These are phyloP conservation scores for Fagus sylvatica DNA, from an alignment of 306 rosid species.

Conservation along the genomic window DNA sequence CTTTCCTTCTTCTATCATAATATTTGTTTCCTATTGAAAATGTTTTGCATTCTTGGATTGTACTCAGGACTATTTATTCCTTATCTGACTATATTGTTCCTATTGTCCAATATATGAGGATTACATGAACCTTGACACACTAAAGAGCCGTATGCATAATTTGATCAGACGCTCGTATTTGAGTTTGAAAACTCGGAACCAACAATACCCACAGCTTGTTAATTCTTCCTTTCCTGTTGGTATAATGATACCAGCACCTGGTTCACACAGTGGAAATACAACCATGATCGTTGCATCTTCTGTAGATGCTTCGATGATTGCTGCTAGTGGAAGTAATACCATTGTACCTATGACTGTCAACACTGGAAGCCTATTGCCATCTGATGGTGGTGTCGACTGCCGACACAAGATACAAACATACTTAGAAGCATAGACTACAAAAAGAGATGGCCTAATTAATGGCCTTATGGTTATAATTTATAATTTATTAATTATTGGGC, in stretches of 20 bases:
- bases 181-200: constrained; percentile 58
- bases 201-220: constrained; percentile 64
- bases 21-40: not conserved
- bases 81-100: not conserved
- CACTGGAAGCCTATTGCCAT: constrained; percentile 61
- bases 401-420: no score
- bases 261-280: constrained; percentile 70
- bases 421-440: no score
- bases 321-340: constrained; percentile 51
- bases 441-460: no score
- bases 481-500: no score
- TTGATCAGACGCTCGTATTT: constrained; percentile 34
- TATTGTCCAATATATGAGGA: constrained; percentile 59
- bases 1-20: not conserved
- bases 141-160: constrained; percentile 67
- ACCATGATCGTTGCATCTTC: constrained; percentile 64
- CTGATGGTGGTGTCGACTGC: no score
- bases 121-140: constrained; percentile 71
- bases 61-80: not conserved
- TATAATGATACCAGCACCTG: constrained; percentile 96
- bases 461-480: no score
- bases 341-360: constrained; percentile 54
- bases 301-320: constrained; percentile 55
- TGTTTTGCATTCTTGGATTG: not conserved
- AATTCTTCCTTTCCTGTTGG: constrained; percentile 61